Conservation (phyloP, 257 asterid species). For the Solanum sejunctum region DNA sequence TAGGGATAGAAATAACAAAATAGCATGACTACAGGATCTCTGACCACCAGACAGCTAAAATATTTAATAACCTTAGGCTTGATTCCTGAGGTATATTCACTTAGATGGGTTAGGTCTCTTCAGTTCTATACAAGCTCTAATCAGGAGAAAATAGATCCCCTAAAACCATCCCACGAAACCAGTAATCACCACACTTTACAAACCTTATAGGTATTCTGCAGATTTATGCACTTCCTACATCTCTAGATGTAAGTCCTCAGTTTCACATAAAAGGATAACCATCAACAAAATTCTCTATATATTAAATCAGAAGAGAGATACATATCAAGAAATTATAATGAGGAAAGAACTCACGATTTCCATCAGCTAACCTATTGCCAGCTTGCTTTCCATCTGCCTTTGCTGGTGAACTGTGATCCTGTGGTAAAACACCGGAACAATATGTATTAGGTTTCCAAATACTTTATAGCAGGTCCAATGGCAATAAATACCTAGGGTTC, state of each 20-base stretch:
- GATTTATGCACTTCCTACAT: not conserved
- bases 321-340: not conserved
- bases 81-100: not conserved
- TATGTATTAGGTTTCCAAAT: not conserved
- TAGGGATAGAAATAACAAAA: not conserved
- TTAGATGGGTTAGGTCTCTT: not conserved
- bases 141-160: not conserved
- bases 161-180: not conserved
- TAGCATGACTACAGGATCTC: not conserved
- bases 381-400: conserved; percentile 21
- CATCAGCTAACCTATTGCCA: conserved; percentile 26
- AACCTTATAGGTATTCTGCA: not conserved
- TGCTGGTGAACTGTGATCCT: conserved; percentile 30
- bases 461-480: not conserved
- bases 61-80: not conserved
- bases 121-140: not conserved
- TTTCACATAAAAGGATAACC: not conserved
- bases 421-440: not conserved
- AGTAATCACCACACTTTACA: not conserved
- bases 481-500: not conserved
- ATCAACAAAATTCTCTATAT: not conserved
- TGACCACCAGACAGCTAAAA: not conserved
- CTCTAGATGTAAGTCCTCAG: not conserved
- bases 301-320: not conserved
- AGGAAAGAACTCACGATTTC: conserved; percentile 38